Evolutionary conservation across 306 rosid genomes (phyloP), one percentile per base, ranked within the genome.

Genomic region (Quercus glauca): DNA sequence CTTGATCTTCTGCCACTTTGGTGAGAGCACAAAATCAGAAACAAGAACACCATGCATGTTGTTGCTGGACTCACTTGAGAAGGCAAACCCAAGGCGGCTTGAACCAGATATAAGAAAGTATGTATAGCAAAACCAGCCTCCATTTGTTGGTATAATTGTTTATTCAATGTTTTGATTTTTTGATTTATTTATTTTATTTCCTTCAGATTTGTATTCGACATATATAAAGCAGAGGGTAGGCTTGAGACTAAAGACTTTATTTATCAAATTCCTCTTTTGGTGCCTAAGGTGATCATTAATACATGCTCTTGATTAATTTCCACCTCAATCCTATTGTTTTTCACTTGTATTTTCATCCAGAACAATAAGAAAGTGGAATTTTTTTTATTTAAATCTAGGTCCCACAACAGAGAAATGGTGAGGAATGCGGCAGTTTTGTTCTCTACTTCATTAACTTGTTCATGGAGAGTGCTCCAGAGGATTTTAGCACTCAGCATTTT

Each of bases 91-190:
- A 4, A 87, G 80, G 82, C 86, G 89, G 52, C 75, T 91, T 58
- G 98, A 93, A 80, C 94, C 92, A 31, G 87, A 93, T 59, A 90
- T 93, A 78, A 87, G 90, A 76, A 93, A 73, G 98, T 88, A 64
- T 41, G 87, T 67, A 26, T 78, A 73, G 73, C 71, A 58, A 51
- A 76, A 63, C 67, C 29, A 56, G 25, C 52, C 77, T 79, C n/a
- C 80, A 64, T 57, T 55, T 20, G 17, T 49, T 58, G 6, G 29
- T 53, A 51, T 15, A 29, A 69, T 73, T 52, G 25, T 33, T 73
- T 6, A 35, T 78, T 73, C 51, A 71, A 69, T 37, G 53, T 49
- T 49, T 49, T 49, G 5, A 49, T 45, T 7, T 20, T 28, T 23
- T 35, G 18, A 2, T 28, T 28, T 28, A 0, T 29, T 29, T 1